These are phyloP conservation scores for Naumovozyma dairenensis DNA, from an alignment of 805 yeast species.

Conservation along the genomic window DNA sequence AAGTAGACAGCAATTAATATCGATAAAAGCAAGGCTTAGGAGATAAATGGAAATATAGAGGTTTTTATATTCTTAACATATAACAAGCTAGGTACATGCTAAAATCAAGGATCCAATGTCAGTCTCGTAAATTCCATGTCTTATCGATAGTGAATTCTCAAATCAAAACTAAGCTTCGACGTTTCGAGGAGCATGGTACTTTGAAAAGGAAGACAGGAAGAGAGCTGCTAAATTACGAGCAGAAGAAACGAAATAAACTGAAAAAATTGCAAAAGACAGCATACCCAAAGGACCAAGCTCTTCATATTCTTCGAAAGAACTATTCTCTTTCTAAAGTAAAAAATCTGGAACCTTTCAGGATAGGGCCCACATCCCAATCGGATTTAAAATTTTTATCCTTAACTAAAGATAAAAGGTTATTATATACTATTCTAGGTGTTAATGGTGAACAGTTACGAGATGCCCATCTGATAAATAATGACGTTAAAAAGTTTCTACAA, in stretches of 20 bases:
- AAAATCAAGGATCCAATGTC: too few species aligned
- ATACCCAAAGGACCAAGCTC: constrained; percentile 22
- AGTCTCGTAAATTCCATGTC: too few species aligned
- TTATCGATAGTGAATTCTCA: too few species aligned
- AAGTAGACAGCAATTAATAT: too few species aligned
- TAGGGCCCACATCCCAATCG: constrained; percentile 31
- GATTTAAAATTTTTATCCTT: constrained; percentile 26
- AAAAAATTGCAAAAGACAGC: constrained; percentile 20
- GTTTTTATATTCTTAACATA: too few species aligned
- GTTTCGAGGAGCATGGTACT: constrained; percentile 9
- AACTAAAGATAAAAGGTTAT: constrained; percentile 36
- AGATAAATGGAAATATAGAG: too few species aligned
- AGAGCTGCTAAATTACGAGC: constrained; percentile 11
- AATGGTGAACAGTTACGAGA: constrained; percentile 49
- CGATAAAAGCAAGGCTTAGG: too few species aligned
- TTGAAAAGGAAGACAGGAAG: constrained; percentile 14
- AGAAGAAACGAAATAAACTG: constrained; percentile 10
- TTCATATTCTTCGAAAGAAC: constrained; percentile 14
- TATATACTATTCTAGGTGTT: constrained; percentile 49
- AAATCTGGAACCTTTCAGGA: constrained; percentile 14
- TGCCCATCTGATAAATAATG: constrained; percentile 44
- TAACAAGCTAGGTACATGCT: too few species aligned
- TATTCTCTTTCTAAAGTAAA: constrained; percentile 12
- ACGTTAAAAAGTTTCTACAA: constrained; percentile 42
- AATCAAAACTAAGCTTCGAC: constrained; percentile 13